These are phyloP conservation scores for Berkeleyomyces rouxiae DNA, from an alignment of 2,329 filamentous ascomycete genomes.

Conservation along the genomic window DNA sequence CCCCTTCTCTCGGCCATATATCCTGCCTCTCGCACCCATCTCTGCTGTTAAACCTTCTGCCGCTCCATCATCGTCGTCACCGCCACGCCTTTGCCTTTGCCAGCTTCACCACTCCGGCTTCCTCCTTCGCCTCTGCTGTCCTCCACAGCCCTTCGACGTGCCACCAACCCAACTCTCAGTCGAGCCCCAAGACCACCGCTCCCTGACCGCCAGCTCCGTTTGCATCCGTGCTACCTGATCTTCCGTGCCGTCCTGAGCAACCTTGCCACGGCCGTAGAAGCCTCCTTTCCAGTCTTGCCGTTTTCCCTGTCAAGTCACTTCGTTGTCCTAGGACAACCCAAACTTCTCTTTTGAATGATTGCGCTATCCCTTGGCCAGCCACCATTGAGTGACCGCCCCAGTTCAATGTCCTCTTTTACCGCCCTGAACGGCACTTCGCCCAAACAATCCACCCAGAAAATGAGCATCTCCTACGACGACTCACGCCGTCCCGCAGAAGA, in stretches of 20 bases:
- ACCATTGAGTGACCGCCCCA: background rate
- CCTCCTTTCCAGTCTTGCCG: background rate
- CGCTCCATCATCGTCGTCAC: background rate
- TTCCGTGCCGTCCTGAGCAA: no score
- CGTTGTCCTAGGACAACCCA: background rate
- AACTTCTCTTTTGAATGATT: background rate
- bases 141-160: background rate
- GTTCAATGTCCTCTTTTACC: constrained; percentile 32
- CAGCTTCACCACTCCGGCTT: no score
- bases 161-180: background rate
- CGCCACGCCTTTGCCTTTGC: background rate
- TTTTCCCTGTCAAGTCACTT: background rate
- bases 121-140: background rate
- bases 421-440: constrained; percentile 36
- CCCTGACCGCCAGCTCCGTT: no score
- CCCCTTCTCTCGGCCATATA: no score
- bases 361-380: background rate
- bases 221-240: no score
- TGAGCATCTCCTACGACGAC: constrained; percentile 15
- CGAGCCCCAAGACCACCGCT: no score
- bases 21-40: background rate
- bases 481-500: constrained; percentile 4
- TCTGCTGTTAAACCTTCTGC: no score
- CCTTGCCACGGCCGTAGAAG: no score
- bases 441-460: constrained; percentile 23